Evolutionary conservation across 768 basidiomycete genomes (phyloP).

Genomic region (Agaricus subrufescens): DNA sequence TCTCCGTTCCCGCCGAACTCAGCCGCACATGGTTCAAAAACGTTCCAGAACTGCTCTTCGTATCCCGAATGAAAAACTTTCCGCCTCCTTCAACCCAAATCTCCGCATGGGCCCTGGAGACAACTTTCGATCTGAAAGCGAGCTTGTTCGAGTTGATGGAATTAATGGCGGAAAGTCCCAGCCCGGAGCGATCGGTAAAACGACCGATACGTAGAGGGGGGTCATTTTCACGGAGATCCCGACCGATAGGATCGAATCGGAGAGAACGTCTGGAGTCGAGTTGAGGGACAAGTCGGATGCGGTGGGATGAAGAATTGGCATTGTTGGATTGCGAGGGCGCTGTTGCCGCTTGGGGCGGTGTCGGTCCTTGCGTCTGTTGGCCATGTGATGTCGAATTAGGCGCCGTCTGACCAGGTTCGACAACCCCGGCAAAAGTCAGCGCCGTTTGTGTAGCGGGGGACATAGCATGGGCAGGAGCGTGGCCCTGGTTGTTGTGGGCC

Average conservation of each 20-base stretch:
- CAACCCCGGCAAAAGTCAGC: background rate
- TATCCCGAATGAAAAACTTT: conserved; percentile 86
- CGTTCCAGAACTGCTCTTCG: conserved; percentile 83
- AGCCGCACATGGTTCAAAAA: conserved; percentile 94
- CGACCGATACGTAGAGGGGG: conserved; percentile 82
- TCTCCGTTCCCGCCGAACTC: conserved; percentile 80
- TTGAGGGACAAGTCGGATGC: conserved; percentile 93
- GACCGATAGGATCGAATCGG: conserved; percentile 86
- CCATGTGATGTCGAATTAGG: too few species aligned
- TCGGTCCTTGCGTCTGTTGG: background rate
- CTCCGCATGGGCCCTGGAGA: conserved; percentile 91
- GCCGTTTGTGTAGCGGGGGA: background rate
- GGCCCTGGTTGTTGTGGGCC: background rate
- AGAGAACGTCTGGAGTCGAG: conserved; percentile 87
- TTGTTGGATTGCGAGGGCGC: background rate
- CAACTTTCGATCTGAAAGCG: conserved; percentile 94
- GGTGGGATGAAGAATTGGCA: conserved; percentile 33
- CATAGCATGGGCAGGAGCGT: conserved; percentile 9
- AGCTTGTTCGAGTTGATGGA: conserved; percentile 76
- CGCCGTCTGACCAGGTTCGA: background rate
- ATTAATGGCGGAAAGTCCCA: conserved; percentile 61
- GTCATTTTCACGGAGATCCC: conserved; percentile 73
- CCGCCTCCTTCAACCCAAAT: conserved; percentile 73
- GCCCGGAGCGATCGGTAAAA: conserved; percentile 83
- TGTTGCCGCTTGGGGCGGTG: background rate